Evolutionary conservation across 176 grass and related monocot species (phyloP), one percentile per base, ranked within the genome.

Genomic region (Bonia amplexicaulis): DNA sequence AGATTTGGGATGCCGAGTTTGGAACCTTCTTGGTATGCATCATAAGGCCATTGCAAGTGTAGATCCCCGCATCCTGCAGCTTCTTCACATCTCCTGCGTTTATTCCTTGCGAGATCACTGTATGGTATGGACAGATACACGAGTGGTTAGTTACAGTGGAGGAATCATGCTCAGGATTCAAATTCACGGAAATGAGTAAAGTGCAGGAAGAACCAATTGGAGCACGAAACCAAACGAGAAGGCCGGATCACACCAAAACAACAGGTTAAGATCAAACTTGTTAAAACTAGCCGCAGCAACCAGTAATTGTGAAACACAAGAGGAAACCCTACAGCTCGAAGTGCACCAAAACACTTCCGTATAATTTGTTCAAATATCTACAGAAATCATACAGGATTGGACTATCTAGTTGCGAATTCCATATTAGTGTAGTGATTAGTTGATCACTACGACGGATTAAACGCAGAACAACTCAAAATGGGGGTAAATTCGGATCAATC

Each of bases 1-100:
- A 77, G 11, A 59, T 73, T 73, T 73, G 60, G 55, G 72, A 45
- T 58, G 65, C 57, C 8, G 2, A 40, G 42, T 27, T 67, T 76
- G 46, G 3, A 76, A 98, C 96, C 96, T 98, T 95, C 65, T 98
- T 98, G 41, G 93, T 98, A 5, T 98, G 93, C 96, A 95, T 98
- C 96, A 98, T 98, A 64, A 98, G 93, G 12, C 93, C 93, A 89
- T 98, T 98, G 83, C 96, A 98, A 66, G 96, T 98, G 83, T 93
- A 92, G 88, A 98, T 95, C n/a, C 96, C 96, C 4, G 96, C 93
- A 86, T 98, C 93, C 91, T 98, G 89, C 62, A 98, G 89, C 87
- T 98, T 98, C 76, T 93, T 98, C 78, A 98, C 72, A 31, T 98
- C 96, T 87, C 93, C 96, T 59, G 91, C 83, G 78, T 95, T 98